phyloP scores from a whole-genome alignment of 768 basidiomycete species.

The Collybiopsis luxurians region DNA sequence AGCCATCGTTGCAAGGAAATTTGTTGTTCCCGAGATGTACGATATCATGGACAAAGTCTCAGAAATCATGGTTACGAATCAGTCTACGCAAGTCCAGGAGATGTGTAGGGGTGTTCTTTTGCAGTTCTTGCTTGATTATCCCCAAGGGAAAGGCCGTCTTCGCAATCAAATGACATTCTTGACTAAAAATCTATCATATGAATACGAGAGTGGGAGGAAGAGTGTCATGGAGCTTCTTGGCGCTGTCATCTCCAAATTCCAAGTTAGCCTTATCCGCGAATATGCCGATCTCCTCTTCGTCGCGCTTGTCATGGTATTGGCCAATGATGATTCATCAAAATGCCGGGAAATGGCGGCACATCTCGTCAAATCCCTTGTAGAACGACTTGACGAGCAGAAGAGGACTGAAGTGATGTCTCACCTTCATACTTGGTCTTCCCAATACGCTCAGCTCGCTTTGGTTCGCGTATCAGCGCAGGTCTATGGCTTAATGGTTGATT shows the following conservation, averaged over 20 bases:
- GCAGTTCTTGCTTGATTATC: slow-evolving; percentile 96
- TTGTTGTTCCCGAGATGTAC: slow-evolving; percentile 95
- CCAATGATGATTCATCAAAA: slow-evolving; percentile 89
- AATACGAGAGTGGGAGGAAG: slow-evolving; percentile 83
- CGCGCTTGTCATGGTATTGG: slow-evolving; percentile 86
- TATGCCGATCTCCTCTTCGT: slow-evolving; percentile 90
- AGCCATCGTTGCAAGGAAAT: slow-evolving; percentile 86
- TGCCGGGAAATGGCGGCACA: slow-evolving; percentile 88
- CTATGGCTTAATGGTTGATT: slow-evolving; percentile 78
- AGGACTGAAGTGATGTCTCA: slow-evolving; percentile 60
- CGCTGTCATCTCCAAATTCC: slow-evolving; percentile 83
- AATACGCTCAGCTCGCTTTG: slow-evolving; percentile 57
- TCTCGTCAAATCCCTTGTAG: slow-evolving; percentile 75
- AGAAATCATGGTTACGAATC: slow-evolving; percentile 90
- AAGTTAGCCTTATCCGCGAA: slow-evolving; percentile 66
- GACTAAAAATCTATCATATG: slow-evolving; percentile 88
- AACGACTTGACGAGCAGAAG: slow-evolving; percentile 59
- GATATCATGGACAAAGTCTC: slow-evolving; percentile 94
- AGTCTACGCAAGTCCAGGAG: slow-evolving; percentile 89
- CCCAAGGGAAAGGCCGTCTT: slow-evolving; percentile 90
- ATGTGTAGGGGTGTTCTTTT: slow-evolving; percentile 85
- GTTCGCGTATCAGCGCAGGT: slow-evolving; percentile 77
- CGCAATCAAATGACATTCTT: slow-evolving; percentile 88
- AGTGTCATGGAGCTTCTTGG: slow-evolving; percentile 95
- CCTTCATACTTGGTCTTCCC: slow-evolving; percentile 75